Evolutionary conservation across 345 rosid species (phyloP), one percentile per base, ranked within the genome.

Genomic region (Raphanus sativus): DNA sequence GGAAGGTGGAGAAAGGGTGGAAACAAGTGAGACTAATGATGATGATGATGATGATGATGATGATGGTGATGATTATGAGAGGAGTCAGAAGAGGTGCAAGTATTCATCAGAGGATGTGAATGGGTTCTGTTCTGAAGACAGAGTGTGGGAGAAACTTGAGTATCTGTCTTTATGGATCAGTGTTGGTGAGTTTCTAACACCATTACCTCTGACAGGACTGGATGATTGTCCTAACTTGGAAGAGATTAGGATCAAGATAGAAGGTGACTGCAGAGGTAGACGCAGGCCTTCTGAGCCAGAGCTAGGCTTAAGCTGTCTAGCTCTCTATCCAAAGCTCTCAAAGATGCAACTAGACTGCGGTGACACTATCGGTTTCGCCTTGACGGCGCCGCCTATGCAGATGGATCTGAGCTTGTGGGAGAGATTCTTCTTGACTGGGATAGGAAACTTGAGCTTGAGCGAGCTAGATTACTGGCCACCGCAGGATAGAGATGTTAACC

Each of bases 381-480:
- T 91, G 1, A 93, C 99, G 0, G 97, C 99, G 4, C 97, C 99
- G 0, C 86, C 88, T 0, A 93, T 90, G 67, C 86, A 90, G 75
- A 87, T 90, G 91, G 98, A 93, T 81, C 61, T 96, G 79, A 93
- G 90, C 81, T 77, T 89, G 77, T 93, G 99, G 97, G 97, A 91
- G 83, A 87, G 99, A 59, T 90, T 88, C 81, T 90, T 85, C 85
- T 81, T 96, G 68, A 86, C 83, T 0, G 97, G 93, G 16, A 89
- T 93, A 0, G 89, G 87, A 69, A 67, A 73, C 38, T 76, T 96
- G 82, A 83, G 65, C 79, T 89, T 93, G 3, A 83, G 9, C 2
- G 93, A 90, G 72, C 90, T 93, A 0, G 91, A 96, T 71, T 93
- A 96, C 55, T 93, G 97, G 95, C 98, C 97, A 1, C 97, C 99